phyloP scores from a whole-genome alignment of 495 filamentous ascomycete species.

The Daldinia vernicosa region DNA sequence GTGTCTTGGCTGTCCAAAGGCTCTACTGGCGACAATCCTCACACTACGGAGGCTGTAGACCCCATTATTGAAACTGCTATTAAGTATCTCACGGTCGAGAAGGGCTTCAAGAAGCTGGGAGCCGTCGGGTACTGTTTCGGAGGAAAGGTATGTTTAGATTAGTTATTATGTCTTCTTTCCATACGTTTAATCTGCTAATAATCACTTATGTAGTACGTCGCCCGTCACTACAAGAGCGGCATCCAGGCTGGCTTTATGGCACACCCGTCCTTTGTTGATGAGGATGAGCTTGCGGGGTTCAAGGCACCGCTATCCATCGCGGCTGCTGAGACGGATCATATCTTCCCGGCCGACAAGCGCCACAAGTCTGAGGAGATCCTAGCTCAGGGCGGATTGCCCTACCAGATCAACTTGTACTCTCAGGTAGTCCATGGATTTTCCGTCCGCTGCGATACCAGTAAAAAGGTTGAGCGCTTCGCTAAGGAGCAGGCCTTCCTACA shows the following conservation, averaged over 20 bases:
- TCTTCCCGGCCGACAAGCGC: constrained; percentile 81
- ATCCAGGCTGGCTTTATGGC: constrained; percentile 73
- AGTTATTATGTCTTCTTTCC: constrained; percentile 14
- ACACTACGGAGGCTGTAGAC: constrained; percentile 66
- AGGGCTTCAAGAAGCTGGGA: constrained; percentile 71
- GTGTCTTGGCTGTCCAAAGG: constrained; percentile 65
- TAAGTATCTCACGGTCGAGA: constrained; percentile 57
- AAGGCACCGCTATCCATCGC: constrained; percentile 77
- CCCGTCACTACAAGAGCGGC: constrained; percentile 57
- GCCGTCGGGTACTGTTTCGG: constrained; percentile 85
- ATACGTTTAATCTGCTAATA: constrained; percentile 1
- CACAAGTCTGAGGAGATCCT: constrained; percentile 63
- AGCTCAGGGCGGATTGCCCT: constrained; percentile 69
- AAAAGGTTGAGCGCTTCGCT: constrained; percentile 72
- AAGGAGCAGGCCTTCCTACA: constrained; percentile 89
- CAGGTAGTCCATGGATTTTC: constrained; percentile 82
- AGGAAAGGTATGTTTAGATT: constrained; percentile 55
- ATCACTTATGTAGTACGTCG: constrained; percentile 51
- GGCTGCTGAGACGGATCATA: constrained; percentile 79
- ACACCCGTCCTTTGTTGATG: constrained; percentile 78
- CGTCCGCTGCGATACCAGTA: constrained; percentile 71
- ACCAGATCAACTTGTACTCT: constrained; percentile 84
- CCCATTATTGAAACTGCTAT: constrained; percentile 59
- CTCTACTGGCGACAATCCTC: constrained; percentile 61
- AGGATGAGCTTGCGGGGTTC: constrained; percentile 78